These are phyloP conservation scores for Nemania sp. DNA, from an alignment of 2,329 filamentous ascomycete genomes.

Conservation along the genomic window DNA sequence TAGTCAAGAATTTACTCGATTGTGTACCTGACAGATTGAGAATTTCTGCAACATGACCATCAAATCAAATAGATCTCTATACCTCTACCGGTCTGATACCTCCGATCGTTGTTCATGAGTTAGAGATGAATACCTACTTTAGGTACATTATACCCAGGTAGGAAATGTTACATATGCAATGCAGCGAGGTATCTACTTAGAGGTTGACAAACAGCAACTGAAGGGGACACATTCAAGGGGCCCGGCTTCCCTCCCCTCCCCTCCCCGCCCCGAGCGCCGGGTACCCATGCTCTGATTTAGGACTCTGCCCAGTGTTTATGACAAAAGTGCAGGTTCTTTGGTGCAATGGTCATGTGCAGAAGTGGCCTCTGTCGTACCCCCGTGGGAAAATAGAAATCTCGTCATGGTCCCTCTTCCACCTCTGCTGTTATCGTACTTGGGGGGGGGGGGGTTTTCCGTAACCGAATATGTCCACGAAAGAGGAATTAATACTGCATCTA, in stretches of 20 bases:
- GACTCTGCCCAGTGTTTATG: no score
- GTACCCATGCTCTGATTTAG: background rate
- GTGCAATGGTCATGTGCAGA: background rate
- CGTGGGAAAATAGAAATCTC: background rate
- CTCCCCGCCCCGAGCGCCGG: no score
- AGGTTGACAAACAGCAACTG: background rate
- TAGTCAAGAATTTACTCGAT: no score
- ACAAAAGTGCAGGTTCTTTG: no score
- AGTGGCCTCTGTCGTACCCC: background rate
- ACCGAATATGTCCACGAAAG: slow-evolving; percentile 2
- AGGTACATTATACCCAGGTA: background rate
- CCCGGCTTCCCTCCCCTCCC: no score
- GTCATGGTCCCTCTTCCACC: background rate
- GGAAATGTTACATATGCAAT: background rate
- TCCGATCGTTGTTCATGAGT: no score
- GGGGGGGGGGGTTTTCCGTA: background rate
- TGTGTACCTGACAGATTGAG: no score
- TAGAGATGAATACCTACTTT: no score
- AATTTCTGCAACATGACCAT: no score
- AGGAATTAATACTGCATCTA: slow-evolving; percentile 17
- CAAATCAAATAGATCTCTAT: no score
- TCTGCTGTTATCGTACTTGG: slow-evolving; percentile 1
- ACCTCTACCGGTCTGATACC: no score
- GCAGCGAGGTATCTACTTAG: slow-evolving; percentile 14
- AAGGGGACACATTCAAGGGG: no score